Evolutionary conservation across 2,329 filamentous ascomycete genomes (phyloP).

Genomic region (Epichloe uncinata): DNA sequence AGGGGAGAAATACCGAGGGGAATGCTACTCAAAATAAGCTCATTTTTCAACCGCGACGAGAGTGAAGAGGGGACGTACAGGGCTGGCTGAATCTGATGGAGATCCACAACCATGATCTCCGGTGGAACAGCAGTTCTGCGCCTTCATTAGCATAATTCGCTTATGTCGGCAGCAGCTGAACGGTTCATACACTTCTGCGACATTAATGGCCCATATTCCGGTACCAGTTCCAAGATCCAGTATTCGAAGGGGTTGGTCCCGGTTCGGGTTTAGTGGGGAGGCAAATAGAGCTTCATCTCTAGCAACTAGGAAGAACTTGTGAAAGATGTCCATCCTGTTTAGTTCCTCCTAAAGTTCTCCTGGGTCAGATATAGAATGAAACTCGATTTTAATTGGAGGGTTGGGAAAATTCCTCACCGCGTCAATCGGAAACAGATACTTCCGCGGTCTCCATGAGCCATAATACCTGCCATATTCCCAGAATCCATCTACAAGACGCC

Average conservation of each 20-base stretch:
- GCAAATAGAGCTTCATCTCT: constrained; percentile 30
- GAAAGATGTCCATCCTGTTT: constrained; percentile 69
- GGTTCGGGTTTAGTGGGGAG: constrained; percentile 7
- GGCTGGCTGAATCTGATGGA: constrained; percentile 26
- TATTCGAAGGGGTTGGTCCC: constrained; percentile 23
- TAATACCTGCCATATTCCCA: constrained; percentile 58
- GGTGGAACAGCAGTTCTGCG: not conserved
- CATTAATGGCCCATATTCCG: constrained; percentile 82
- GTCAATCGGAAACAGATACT: constrained; percentile 69
- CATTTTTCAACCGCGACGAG: not conserved
- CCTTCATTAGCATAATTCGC: not conserved
- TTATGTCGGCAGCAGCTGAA: not conserved
- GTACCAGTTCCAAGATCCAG: constrained; percentile 72
- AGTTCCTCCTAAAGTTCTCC: constrained; percentile 43
- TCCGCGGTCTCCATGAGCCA: constrained; percentile 51
- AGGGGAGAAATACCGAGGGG: constrained; percentile 45
- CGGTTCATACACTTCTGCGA: constrained; percentile 48
- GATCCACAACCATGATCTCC: constrained; percentile 25
- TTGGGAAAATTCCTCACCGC: constrained; percentile 35
- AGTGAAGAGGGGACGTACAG: constrained; percentile 15
- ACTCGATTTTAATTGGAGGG: not conserved
- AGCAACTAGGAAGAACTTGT: constrained; percentile 59
- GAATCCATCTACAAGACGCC: constrained; percentile 12
- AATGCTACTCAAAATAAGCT: constrained; percentile 39
- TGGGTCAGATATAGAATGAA: not conserved